Percentiles rank a stretch among this genome's conserved stretches.
These are phyloP conservation scores for Neonectria magnoliae DNA, from an alignment of 2,329 filamentous ascomycete genomes.

Conservation along the genomic window DNA sequence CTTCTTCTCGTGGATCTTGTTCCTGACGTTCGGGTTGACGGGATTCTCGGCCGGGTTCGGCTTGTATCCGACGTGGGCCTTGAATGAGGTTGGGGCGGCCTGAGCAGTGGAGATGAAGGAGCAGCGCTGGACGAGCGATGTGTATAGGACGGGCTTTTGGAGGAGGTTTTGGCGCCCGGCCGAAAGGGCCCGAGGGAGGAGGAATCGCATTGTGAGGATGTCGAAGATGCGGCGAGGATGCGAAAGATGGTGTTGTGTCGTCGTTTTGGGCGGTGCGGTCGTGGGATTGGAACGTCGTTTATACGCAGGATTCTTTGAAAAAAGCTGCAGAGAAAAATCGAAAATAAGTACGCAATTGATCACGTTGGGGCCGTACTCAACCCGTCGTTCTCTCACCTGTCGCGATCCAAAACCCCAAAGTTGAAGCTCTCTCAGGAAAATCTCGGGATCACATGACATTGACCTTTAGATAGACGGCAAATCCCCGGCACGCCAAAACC, in stretches of 20 bases:
- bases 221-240: conserved; percentile 1
- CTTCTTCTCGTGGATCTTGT: conserved; percentile 40
- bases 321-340: background rate
- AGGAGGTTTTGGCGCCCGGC: conserved; percentile 32
- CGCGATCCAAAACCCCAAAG: conserved; percentile 29
- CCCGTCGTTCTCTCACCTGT: conserved; percentile 26
- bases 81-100: conserved; percentile 35
- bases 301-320: background rate
- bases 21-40: conserved; percentile 39
- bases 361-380: conserved; percentile 1
- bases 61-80: conserved; percentile 36
- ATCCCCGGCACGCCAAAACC: conserved; percentile 47
- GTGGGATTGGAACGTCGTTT: background rate
- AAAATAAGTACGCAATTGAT: conserved; percentile 23
- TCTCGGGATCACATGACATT: conserved; percentile 52
- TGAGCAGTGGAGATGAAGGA: conserved; percentile 30
- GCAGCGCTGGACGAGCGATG: conserved; percentile 25
- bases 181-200: conserved; percentile 38
- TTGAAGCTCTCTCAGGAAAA: conserved; percentile 43
- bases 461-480: conserved; percentile 42
- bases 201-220: conserved; percentile 41
- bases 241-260: background rate
- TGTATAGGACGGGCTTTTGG: conserved; percentile 12
- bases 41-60: conserved; percentile 33
- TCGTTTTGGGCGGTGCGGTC: background rate